These are phyloP conservation scores for Nothophytophthora sp. DNA, from an alignment of 352 stramenopile species.

Conservation along the genomic window DNA sequence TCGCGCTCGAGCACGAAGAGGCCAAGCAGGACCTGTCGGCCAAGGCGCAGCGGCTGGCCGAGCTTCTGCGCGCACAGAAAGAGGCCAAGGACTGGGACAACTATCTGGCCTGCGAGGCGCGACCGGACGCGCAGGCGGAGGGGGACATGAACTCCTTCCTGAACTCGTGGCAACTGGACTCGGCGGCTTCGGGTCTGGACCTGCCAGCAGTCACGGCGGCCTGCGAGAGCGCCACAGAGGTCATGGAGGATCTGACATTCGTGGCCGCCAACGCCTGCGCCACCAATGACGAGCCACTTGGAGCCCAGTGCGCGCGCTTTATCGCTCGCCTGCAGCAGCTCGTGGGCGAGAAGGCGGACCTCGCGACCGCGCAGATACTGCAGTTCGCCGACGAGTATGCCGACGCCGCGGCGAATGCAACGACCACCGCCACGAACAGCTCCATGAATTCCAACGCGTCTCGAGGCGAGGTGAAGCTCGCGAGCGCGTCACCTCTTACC, in stretches of 20 bases:
- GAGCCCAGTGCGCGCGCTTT: slow-evolving; percentile 43
- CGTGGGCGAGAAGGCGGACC: slow-evolving; percentile 66
- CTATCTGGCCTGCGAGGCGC: slow-evolving; percentile 71
- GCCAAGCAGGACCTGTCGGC: slow-evolving; percentile 54
- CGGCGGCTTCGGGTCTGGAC: slow-evolving; percentile 42
- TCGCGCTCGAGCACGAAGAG: slow-evolving; percentile 52
- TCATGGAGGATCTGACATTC: slow-evolving; percentile 64
- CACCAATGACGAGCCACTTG: slow-evolving; percentile 47
- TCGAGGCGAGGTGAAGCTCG: slow-evolving; percentile 70
- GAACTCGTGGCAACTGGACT: slow-evolving; percentile 74
- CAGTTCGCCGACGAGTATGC: slow-evolving; percentile 80
- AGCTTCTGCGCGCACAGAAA: slow-evolving; percentile 64
- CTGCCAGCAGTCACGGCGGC: slow-evolving; percentile 33
- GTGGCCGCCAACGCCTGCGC: slow-evolving; percentile 55
- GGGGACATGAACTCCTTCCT: slow-evolving; percentile 85
- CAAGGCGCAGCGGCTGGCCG: slow-evolving; percentile 57
- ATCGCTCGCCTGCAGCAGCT: slow-evolving; percentile 54
- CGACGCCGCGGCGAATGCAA: slow-evolving; percentile 31
- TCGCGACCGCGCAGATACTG: slow-evolving; percentile 61
- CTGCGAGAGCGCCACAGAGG: slow-evolving; percentile 56
- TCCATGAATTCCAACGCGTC: slow-evolving; percentile 23
- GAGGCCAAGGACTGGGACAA: slow-evolving; percentile 77
- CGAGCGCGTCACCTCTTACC: slow-evolving; percentile 35
- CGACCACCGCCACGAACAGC: slow-evolving; percentile 2
- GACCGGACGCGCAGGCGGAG: slow-evolving; percentile 65